phyloP scores from a whole-genome alignment of 495 filamentous ascomycete genomes.

The Tuber indicum region DNA sequence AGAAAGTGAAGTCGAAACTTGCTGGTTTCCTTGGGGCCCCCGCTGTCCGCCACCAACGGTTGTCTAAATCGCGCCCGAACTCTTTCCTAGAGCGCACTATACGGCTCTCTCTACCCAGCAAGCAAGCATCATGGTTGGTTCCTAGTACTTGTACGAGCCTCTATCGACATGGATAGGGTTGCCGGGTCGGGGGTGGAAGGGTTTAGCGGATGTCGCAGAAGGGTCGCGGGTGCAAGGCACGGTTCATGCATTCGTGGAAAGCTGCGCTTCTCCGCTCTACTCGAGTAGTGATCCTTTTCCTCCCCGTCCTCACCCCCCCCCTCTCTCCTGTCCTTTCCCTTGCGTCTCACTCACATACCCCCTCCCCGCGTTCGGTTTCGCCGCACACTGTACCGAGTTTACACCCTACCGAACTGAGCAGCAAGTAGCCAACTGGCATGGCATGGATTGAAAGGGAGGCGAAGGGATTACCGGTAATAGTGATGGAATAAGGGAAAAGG shows the following conservation, averaged over 20 bases:
- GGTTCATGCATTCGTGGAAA: slow-evolving; percentile 36
- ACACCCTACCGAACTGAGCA: not conserved
- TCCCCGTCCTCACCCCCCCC: slow-evolving; percentile 23
- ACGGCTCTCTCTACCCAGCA: not conserved
- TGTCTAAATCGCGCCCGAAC: slow-evolving; percentile 40
- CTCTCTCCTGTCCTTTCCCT: slow-evolving; percentile 6
- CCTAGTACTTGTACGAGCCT: slow-evolving; percentile 28
- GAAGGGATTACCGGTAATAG: not conserved
- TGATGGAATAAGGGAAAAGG: not conserved
- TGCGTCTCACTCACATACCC: slow-evolving; percentile 11
- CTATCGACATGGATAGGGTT: slow-evolving; percentile 37
- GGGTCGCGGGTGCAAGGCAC: slow-evolving; percentile 39
- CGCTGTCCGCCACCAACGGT: slow-evolving; percentile 32
- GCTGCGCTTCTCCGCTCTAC: slow-evolving; percentile 6
- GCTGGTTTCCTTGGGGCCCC: slow-evolving; percentile 24
- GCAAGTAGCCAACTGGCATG: not conserved
- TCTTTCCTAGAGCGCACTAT: slow-evolving; percentile 25
- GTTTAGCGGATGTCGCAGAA: slow-evolving; percentile 24
- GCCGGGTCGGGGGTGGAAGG: slow-evolving; percentile 36
- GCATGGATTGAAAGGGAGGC: slow-evolving; percentile 2
- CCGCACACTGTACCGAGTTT: slow-evolving; percentile 18
- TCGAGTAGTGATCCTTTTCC: slow-evolving; percentile 4
- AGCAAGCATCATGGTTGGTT: slow-evolving; percentile 18
- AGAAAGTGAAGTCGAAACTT: slow-evolving; percentile 39
- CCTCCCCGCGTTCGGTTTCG: slow-evolving; percentile 38